Percentiles rank a stretch among this genome's conserved stretches.
Conservation (phyloP, 2,329 filamentous ascomycete genomes). For the Dactylellina leptospora region DNA sequence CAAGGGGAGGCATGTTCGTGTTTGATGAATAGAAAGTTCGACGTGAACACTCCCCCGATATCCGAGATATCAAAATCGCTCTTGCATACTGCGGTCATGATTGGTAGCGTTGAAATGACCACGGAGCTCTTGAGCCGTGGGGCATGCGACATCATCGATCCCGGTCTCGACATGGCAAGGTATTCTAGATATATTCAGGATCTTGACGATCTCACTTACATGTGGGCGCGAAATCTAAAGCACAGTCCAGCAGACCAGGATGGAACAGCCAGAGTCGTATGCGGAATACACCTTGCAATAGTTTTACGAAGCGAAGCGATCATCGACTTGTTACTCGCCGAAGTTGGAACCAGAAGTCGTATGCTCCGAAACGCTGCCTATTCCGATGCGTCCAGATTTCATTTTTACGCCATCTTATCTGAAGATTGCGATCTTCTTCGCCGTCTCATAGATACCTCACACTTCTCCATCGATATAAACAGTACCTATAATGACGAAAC, state of each 20-base stretch:
- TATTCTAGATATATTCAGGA: background rate
- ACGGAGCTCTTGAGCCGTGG: constrained; percentile 5
- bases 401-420: background rate
- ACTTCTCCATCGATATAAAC: background rate
- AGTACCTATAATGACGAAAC: background rate
- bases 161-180: background rate
- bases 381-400: background rate
- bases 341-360: background rate
- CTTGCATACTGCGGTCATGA: constrained; percentile 9
- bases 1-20: constrained; percentile 12
- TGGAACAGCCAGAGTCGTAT: background rate
- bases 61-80: constrained; percentile 17
- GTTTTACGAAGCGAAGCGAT: background rate
- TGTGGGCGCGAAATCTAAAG: background rate
- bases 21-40: constrained; percentile 6
- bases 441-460: background rate
- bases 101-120: background rate
- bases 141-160: background rate
- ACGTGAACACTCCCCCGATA: constrained; percentile 10
- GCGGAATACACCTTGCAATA: constrained; percentile 9
- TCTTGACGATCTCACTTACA: background rate
- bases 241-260: background rate
- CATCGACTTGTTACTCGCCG: constrained; percentile 6
- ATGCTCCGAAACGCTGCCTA: background rate
- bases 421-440: background rate